phyloP scores from a whole-genome alignment of 192 early-diverging fungal genomes.

The Entomortierella beljakovae region DNA sequence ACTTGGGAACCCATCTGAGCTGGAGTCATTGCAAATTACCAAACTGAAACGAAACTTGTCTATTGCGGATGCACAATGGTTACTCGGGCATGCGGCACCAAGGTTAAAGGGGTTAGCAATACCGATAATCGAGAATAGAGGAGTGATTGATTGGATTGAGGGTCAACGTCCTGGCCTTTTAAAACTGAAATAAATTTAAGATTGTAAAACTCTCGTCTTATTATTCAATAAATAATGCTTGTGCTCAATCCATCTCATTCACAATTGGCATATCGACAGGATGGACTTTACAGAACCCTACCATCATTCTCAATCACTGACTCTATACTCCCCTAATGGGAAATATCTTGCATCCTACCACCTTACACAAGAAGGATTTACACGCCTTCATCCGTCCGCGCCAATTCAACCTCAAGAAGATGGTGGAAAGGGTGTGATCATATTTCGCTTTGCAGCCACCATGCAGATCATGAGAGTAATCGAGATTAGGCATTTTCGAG shows the following conservation, averaged over 20 bases:
- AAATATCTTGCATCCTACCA: constrained; percentile 74
- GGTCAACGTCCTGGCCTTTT: constrained; percentile 30
- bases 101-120: constrained; percentile 9
- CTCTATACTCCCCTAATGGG: constrained; percentile 70
- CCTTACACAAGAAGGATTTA: constrained; percentile 48
- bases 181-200: constrained; percentile 4
- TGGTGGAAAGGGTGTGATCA: constrained; percentile 68
- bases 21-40: constrained; percentile 34
- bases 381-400: constrained; percentile 39
- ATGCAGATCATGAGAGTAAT: constrained; percentile 73
- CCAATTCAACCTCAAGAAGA: constrained; percentile 42
- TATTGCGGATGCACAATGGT: constrained; percentile 23
- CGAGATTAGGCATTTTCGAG: constrained; percentile 62
- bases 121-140: constrained; percentile 25
- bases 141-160: constrained; percentile 26
- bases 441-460: constrained; percentile 74
- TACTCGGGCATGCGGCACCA: constrained; percentile 30
- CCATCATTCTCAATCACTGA: constrained; percentile 69
- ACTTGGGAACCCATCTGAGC: background rate
- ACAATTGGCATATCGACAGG: background rate
- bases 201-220: background rate
- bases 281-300: constrained; percentile 79
- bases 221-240: background rate
- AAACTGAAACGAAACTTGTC: constrained; percentile 24
- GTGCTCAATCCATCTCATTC: background rate